Evolutionary conservation across 176 grass and related monocot species (phyloP).

Genomic region (Oryza nivara): DNA sequence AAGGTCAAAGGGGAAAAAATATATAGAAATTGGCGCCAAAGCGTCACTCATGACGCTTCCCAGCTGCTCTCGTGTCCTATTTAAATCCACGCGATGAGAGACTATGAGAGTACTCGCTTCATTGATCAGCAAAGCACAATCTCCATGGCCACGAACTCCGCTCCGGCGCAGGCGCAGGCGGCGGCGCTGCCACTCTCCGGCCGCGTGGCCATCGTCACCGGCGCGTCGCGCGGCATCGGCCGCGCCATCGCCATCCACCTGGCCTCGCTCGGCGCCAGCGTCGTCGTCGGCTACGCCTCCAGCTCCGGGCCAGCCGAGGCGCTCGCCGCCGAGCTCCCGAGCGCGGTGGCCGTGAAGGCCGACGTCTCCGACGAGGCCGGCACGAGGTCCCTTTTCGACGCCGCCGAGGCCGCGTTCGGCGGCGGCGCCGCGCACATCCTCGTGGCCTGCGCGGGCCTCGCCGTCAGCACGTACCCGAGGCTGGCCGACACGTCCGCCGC

Average conservation of each 20-base stretch:
- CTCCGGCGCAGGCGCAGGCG: background rate
- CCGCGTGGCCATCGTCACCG: slow-evolving; percentile 66
- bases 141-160: background rate
- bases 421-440: slow-evolving; percentile 46
- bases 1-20: too few species aligned
- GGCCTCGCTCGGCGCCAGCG: slow-evolving; percentile 56
- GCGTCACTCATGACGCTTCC: background rate
- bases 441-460: slow-evolving; percentile 39
- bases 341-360: slow-evolving; percentile 27
- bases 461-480: slow-evolving; percentile 26
- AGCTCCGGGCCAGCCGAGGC: slow-evolving; percentile 17
- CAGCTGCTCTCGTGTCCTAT: background rate
- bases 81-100: background rate
- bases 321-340: slow-evolving; percentile 27
- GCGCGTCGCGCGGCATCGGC: slow-evolving; percentile 51
- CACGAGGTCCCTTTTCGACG: slow-evolving; percentile 49
- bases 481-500: slow-evolving; percentile 35
- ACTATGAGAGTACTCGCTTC: background rate
- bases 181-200: slow-evolving; percentile 43
- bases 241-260: slow-evolving; percentile 63
- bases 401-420: slow-evolving; percentile 48
- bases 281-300: slow-evolving; percentile 58
- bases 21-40: background rate
- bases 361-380: slow-evolving; percentile 39
- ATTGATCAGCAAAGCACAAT: background rate